Percentiles rank a stretch among this genome's conserved stretches.
Conservation (phyloP, 2,329 filamentous ascomycete genomes). For the Phyllosticta paracitricarpa region DNA sequence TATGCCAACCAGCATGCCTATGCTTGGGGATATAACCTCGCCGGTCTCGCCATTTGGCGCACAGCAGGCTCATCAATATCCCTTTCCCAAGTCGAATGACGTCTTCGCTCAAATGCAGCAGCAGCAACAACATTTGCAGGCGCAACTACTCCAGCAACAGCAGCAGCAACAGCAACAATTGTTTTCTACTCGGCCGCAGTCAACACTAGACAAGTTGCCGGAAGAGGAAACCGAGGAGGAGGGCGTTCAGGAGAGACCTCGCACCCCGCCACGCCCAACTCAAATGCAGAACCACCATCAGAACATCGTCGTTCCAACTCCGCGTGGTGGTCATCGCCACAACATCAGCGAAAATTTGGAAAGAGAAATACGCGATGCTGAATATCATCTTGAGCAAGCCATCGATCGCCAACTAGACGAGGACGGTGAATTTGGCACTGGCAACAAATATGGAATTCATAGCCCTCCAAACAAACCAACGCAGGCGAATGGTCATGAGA, state of each 20-base stretch:
- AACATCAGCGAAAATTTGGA: constrained; percentile 71
- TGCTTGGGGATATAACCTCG: constrained; percentile 26
- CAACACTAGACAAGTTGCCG: constrained; percentile 57
- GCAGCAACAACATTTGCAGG: constrained; percentile 42
- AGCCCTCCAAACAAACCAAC: constrained; percentile 18
- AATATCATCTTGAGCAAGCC: constrained; percentile 75
- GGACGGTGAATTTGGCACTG: constrained; percentile 58
- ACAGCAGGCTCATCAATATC: constrained; percentile 26
- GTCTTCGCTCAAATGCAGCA: constrained; percentile 37
- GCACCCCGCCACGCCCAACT: constrained; percentile 29
- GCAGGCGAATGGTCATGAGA: constrained; percentile 2
- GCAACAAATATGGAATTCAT: constrained; percentile 27
- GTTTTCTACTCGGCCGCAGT: constrained; percentile 37
- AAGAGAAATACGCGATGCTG: constrained; percentile 73
- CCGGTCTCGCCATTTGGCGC: constrained; percentile 54
- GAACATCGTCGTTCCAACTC: constrained; percentile 51
- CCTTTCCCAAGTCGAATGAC: constrained; percentile 27
- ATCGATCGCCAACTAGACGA: constrained; percentile 71
- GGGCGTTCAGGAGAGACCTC: constrained; percentile 10
- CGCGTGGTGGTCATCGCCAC: constrained; percentile 53
- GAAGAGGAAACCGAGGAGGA: constrained; percentile 60
- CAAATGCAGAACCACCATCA: constrained; percentile 27
- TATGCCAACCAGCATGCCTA: constrained; percentile 25
- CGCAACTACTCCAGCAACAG: constrained; percentile 45
- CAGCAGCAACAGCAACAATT: constrained; percentile 41